Evolutionary conservation across 768 basidiomycete genomes (phyloP).

Genomic region (Daedaleopsis sinensis): DNA sequence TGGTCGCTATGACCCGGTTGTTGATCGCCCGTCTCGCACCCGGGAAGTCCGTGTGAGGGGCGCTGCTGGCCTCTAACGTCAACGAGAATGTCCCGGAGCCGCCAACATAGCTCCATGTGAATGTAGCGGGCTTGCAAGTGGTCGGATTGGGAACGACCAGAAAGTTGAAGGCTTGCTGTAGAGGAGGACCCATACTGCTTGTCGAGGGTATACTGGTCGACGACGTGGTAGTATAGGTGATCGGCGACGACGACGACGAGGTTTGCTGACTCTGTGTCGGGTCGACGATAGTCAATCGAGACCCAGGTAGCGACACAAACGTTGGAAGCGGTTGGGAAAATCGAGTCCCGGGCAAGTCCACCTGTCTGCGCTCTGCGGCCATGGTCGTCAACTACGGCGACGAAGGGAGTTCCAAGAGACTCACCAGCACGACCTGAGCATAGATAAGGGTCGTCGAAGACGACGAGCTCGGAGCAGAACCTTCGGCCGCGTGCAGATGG

Average conservation of each 20-base stretch:
- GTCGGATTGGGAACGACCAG: slow-evolving; percentile 33
- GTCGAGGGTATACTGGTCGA: not conserved
- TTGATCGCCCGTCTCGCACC: slow-evolving; percentile 15
- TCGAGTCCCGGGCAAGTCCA: slow-evolving; percentile 12
- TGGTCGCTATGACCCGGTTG: slow-evolving; percentile 28
- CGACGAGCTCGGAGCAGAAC: slow-evolving; percentile 7
- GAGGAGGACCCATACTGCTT: slow-evolving; percentile 10
- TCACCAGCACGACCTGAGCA: slow-evolving; percentile 12
- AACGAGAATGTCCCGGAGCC: slow-evolving; percentile 16
- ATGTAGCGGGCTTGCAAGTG: slow-evolving; percentile 35
- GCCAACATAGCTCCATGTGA: slow-evolving; percentile 31
- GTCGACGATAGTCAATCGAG: not conserved
- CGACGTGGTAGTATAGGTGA: not conserved
- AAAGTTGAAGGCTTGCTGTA: no score
- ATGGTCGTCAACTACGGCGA: not conserved
- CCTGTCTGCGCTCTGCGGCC: slow-evolving; percentile 12
- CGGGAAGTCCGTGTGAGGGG: slow-evolving; percentile 12
- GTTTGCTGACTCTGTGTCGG: not conserved
- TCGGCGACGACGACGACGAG: not conserved
- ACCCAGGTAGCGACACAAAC: not conserved
- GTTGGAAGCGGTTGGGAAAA: not conserved
- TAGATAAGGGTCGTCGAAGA: slow-evolving; percentile 9
- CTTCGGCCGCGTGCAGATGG: slow-evolving; percentile 20
- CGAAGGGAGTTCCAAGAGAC: not conserved
- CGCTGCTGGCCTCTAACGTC: slow-evolving; percentile 13